Base-by-base conservation (phyloP, 2,329 filamentous ascomycete species). In the Xylaria sp. region DNA sequence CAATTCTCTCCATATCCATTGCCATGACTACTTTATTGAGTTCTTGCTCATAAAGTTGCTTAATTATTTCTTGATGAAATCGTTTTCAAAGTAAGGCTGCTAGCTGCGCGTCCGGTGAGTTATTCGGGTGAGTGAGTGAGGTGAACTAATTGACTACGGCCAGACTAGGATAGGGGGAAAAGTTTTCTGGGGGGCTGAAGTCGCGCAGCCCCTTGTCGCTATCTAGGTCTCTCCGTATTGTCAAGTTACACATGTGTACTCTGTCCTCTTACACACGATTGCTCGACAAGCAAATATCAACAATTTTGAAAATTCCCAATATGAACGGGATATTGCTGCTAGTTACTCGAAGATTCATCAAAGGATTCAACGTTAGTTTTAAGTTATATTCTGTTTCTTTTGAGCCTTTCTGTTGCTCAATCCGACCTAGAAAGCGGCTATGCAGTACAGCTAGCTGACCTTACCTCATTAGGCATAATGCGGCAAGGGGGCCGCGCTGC, bases 151-250 rank as follows among this genome's bases (percentile, higher is more conserved):
- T 23, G n/a, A 15, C n/a, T 9, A 39, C 34, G 1, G n/a, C n/a
- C 3, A 28, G 12, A 23, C 13, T 9, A 44, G 20, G 13, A 25
- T 41, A 18, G 9, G 20, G 34, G 41, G 58, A 69, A 75, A 76
- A 76, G 75, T 76, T 76, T 76, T 76, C 70, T 66, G 61, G 61
- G 37, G 12, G 51, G 61, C 64, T 32, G 48, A 70, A 57, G 72
- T 72, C 39, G 44, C 54, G 37, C 54, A 28, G 23, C 12, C 23
- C 6, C 23, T 23, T 4, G 18, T 41, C 20, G 10, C 52, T 51
- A 15, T 44, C 18, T 39, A 15, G 41, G n/a, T 46, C 39, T 28
- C 23, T 9, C 12, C 12, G 3, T 10, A 7, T 6, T 6, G 13
- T 18, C 20, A 2, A 3, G 23, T 46, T 15, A 41, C 34, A 7